These are phyloP conservation scores for Fonsecaea monophora DNA, from an alignment of 2,329 filamentous ascomycete genomes.

Conservation along the genomic window DNA sequence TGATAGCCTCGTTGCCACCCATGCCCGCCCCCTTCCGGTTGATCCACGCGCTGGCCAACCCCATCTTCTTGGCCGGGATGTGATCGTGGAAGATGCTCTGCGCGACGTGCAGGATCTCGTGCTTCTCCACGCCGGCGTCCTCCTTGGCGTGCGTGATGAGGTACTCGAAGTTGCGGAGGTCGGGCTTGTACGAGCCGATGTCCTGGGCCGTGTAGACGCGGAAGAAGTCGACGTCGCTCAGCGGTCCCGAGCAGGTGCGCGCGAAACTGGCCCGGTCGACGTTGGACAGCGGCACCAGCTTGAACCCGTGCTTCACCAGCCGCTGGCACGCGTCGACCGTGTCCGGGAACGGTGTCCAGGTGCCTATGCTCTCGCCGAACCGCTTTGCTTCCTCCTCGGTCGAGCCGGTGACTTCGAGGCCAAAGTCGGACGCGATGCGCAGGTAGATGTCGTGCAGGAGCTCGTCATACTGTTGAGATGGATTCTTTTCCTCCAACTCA, in stretches of 20 bases:
- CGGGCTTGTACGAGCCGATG: conserved; percentile 75
- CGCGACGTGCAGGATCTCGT: conserved; percentile 70
- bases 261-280: conserved; percentile 62
- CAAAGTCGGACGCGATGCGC: conserved; percentile 19
- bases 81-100: conserved; percentile 73
- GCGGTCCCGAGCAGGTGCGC: conserved; percentile 54
- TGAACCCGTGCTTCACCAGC: conserved; percentile 57
- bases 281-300: conserved; percentile 64
- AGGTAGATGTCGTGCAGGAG: conserved; percentile 53
- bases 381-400: conserved; percentile 46
- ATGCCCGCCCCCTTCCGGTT: conserved; percentile 51
- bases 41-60: conserved; percentile 71
- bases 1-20: conserved; percentile 19
- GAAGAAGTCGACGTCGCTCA: conserved; percentile 65
- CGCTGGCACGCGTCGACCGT: conserved; percentile 60
- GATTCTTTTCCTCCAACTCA: conserved; percentile 60
- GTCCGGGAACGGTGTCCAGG: conserved; percentile 65
- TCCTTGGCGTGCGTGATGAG: conserved; percentile 62
- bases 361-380: conserved; percentile 58
- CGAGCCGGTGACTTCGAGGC: conserved; percentile 9
- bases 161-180: conserved; percentile 69
- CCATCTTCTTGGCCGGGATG: conserved; percentile 66
- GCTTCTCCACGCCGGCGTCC: conserved; percentile 63
- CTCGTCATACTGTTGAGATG: conserved; percentile 64
- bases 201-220: conserved; percentile 73